Evolutionary conservation across 768 basidiomycete genomes (phyloP), one percentile per base, ranked within the genome.

Genomic region (Brasilioporus rufonigricans): DNA sequence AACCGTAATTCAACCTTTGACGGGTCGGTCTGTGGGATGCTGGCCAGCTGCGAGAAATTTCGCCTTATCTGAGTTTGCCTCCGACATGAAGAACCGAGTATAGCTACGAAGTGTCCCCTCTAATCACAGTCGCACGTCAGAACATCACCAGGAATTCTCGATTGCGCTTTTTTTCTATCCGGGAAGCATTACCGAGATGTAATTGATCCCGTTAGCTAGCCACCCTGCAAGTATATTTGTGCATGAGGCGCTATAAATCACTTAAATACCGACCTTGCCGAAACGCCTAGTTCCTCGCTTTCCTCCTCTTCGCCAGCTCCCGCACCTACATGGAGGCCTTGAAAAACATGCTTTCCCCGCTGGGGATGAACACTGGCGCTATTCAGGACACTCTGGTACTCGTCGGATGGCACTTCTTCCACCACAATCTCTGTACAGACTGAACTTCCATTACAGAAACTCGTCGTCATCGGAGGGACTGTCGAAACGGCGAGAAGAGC

Each of bases 391-490:
- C 90, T 36, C 75, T 92, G 38, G 90, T 90, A 53, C 31, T 5
- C 68, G 48, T 79, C 70, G 32, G 16, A 53, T 31, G 0, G 44
- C 21, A 26, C 41, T n/a, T 21, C 29, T 23, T 10, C 27, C 43
- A 1, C 12, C 24, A 18, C 26, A 26, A 5, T 12, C 36, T 40
- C 14, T 33, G 3, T 26, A 23, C 40, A 50, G 27, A 14, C 41
- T 36, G 54, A 55, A 18, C 59, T 29, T 44, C 26, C 27, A 3
- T 39, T 27, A 3, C 61, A 91, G 91, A 92, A 91, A 88, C 79
- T 91, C 24, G 91, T 93, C 32, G 91, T 93, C 64, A 88, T 93
- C 65, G 91, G 91, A 23, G 91, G 91, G 1, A 92, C 91, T 0
- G 87, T 93, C 21, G 91, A 93, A 68, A 92, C 90, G 16, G 90